phyloP scores from a whole-genome alignment of 140 eudicot species.

The Senecio squalidus region DNA sequence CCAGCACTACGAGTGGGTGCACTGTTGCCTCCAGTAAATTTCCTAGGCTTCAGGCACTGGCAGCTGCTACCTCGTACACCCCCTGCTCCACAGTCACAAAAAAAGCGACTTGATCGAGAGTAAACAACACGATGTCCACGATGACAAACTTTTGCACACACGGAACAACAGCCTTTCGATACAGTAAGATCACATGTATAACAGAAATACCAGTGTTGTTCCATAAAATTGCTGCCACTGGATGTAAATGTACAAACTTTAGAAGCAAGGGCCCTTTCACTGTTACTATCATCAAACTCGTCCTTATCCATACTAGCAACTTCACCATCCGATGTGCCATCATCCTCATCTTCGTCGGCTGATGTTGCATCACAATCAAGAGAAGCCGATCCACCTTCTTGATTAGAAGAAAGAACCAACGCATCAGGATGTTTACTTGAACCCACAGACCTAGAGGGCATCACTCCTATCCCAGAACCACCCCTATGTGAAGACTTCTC shows the following conservation, averaged over 20 bases:
- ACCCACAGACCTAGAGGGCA: constrained; percentile 55
- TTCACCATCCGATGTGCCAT: constrained; percentile 98
- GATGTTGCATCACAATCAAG: constrained; percentile 96
- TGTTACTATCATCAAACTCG: constrained; percentile 80
- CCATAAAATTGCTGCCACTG: constrained; percentile 99
- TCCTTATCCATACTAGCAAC: constrained; percentile 82
- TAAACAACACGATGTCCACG: constrained; percentile 99
- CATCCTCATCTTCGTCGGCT: constrained; percentile 97
- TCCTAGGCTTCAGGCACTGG: constrained; percentile 93
- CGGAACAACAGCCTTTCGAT: constrained; percentile 98
- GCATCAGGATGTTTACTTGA: constrained; percentile 64
- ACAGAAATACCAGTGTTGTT: constrained; percentile 99
- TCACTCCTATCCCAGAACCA: constrained; percentile 47
- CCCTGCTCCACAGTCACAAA: constrained; percentile 99
- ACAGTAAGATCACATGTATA: constrained; percentile 97
- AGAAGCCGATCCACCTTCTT: constrained; percentile 59
- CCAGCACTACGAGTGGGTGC: constrained; percentile 45
- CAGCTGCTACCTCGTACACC: constrained; percentile 98
- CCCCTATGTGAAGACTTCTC: constrained; percentile 50
- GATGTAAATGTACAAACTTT: constrained; percentile 98
- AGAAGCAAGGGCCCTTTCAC: constrained; percentile 87
- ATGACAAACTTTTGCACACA: constrained; percentile 98
- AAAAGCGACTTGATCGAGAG: constrained; percentile 95
- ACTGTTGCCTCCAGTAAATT: constrained; percentile 56
- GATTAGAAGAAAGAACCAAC: constrained; percentile 67